Evolutionary conservation across 2,329 filamentous ascomycete species (phyloP).

Genomic region (Colletotrichum orchidophilum): DNA sequence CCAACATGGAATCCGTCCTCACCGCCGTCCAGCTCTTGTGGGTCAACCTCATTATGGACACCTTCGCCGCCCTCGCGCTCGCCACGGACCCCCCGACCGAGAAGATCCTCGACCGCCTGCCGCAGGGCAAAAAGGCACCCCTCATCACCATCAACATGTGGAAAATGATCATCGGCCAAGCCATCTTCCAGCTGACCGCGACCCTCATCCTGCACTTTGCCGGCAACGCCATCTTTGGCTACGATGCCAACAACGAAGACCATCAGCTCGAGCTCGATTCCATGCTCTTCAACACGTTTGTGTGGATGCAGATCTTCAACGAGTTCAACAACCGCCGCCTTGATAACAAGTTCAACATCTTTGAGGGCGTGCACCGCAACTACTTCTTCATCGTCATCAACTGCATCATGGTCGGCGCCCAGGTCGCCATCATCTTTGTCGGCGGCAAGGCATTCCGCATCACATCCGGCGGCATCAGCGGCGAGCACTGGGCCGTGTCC

Average conservation of each 20-base stretch:
- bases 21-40: constrained; percentile 74
- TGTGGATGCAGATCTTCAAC: constrained; percentile 80
- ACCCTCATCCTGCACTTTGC: constrained; percentile 70
- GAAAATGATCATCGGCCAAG: constrained; percentile 73
- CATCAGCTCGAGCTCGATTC: constrained; percentile 61
- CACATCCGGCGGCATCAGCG: constrained; percentile 47
- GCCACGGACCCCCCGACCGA: constrained; percentile 70
- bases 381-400: constrained; percentile 67
- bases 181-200: constrained; percentile 68
- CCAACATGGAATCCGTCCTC: constrained; percentile 66
- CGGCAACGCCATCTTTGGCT: constrained; percentile 63
- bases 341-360: constrained; percentile 70
- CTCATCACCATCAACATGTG: constrained; percentile 77
- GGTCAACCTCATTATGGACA: constrained; percentile 78
- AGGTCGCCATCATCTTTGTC: constrained; percentile 66
- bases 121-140: constrained; percentile 71
- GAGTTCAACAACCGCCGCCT: constrained; percentile 72
- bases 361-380: constrained; percentile 66
- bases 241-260: constrained; percentile 50
- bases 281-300: constrained; percentile 75
- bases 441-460: constrained; percentile 65
- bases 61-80: constrained; percentile 71
- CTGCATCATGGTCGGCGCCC: constrained; percentile 64
- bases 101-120: constrained; percentile 63
- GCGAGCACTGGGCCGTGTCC: constrained; percentile 63